Percentiles rank a stretch among this genome's conserved stretches.
Evolutionary conservation across 306 rosid genomes (phyloP).

Genomic region (Glycine tomentella): DNA sequence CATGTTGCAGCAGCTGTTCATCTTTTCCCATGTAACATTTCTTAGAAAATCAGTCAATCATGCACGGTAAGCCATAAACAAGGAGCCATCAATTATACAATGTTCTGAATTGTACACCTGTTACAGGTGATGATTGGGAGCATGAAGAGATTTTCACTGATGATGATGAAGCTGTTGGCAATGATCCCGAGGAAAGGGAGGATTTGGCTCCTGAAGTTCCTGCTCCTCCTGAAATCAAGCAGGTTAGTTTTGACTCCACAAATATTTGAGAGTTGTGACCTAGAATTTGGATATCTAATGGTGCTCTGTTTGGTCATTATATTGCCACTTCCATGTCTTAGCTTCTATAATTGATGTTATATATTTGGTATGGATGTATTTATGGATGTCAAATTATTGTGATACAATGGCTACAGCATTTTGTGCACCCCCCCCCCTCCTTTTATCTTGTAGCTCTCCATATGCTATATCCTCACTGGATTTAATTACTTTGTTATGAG

Average conservation of each 20-base stretch:
- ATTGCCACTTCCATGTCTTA: neutral
- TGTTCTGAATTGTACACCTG: slow-evolving; percentile 16
- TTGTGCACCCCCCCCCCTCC: neutral
- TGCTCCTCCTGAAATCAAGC: slow-evolving; percentile 97
- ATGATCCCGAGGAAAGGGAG: slow-evolving; percentile 94
- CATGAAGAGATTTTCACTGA: slow-evolving; percentile 97
- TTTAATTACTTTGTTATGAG: too few relatives aligned
- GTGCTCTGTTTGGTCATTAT: slow-evolving; percentile 1
- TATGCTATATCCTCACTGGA: too few relatives aligned
- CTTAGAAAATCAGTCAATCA: neutral
- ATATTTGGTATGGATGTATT: slow-evolving; percentile 3
- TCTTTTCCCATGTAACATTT: slow-evolving; percentile 18
- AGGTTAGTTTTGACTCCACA: slow-evolving; percentile 59
- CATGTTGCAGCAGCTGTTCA: slow-evolving; percentile 10
- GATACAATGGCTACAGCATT: neutral
- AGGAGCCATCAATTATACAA: slow-evolving; percentile 24
- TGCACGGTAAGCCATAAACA: neutral
- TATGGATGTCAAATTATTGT: slow-evolving; percentile 6
- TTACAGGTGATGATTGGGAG: slow-evolving; percentile 97
- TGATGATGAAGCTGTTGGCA: slow-evolving; percentile 96
- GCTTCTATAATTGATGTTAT: slow-evolving; percentile 22
- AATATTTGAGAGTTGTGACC: slow-evolving; percentile 24
- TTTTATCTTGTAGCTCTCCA: too few relatives aligned
- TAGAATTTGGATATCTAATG: slow-evolving; percentile 24
- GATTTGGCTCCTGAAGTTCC: slow-evolving; percentile 96